phyloP scores from a whole-genome alignment of 768 basidiomycete species.

The Lactarius quietus region DNA sequence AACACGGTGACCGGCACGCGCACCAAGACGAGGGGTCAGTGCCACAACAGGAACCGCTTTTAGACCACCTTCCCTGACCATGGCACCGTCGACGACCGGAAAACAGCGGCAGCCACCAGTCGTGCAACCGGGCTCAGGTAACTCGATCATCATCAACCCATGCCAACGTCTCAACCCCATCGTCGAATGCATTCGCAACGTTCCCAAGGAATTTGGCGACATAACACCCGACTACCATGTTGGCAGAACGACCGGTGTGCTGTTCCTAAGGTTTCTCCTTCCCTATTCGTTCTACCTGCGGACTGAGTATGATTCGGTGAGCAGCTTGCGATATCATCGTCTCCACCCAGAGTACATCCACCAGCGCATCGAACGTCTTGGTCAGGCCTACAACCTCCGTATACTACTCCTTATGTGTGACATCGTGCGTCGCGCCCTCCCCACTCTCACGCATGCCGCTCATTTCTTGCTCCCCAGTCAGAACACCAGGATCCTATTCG shows the following conservation, averaged over 20 bases:
- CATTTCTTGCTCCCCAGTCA: conserved; percentile 45
- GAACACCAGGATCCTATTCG: conserved; percentile 91
- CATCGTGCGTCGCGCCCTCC: conserved; percentile 56
- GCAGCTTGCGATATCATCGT: conserved; percentile 88
- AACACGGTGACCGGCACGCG: too few relatives aligned
- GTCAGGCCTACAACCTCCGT: conserved; percentile 74
- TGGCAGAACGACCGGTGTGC: conserved; percentile 85
- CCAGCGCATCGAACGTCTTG: conserved; percentile 83
- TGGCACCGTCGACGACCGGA: not conserved
- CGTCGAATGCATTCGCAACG: conserved; percentile 81
- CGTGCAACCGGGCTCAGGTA: conserved; percentile 34
- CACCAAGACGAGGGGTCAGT: too few relatives aligned
- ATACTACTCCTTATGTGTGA: conserved; percentile 90
- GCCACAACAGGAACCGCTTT: too few relatives aligned
- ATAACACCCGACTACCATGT: conserved; percentile 95
- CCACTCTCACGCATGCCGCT: not conserved
- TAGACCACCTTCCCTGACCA: not conserved
- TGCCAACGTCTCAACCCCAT: conserved; percentile 77
- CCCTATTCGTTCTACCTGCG: not conserved
- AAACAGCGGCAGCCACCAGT: conserved; percentile 33
- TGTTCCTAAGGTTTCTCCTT: conserved; percentile 75
- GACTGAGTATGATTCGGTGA: not conserved
- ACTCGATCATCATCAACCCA: conserved; percentile 35
- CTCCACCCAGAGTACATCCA: conserved; percentile 98
- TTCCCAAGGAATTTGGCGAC: conserved; percentile 92